Conservation (phyloP, 805 yeast species). For the Metschnikowia hibisci region DNA sequence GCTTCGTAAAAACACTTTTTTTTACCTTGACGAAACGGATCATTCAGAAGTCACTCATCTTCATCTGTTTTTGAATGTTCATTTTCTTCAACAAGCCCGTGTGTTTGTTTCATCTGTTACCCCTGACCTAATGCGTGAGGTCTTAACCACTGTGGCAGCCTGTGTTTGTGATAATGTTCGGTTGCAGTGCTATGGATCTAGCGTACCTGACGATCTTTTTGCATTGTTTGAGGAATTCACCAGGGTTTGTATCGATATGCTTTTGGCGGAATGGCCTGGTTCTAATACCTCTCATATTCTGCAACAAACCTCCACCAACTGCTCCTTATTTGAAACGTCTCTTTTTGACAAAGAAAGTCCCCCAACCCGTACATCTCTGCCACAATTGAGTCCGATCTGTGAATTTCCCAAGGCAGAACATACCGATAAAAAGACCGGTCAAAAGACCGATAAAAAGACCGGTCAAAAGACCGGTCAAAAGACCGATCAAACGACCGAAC, state of each 20-base stretch:
- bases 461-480: too few species aligned
- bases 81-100: constrained; percentile 4
- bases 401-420: background rate
- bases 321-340: background rate
- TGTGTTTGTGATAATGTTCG: constrained; percentile 12
- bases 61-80: constrained; percentile 2
- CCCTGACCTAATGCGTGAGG: constrained; percentile 6
- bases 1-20: constrained; percentile 7
- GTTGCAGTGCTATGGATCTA: constrained; percentile 12
- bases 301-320: background rate
- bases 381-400: background rate
- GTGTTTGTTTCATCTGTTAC: constrained; percentile 2
- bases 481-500: too few species aligned
- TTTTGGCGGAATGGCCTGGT: background rate
- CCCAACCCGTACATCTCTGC: background rate
- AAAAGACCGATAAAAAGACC: too few species aligned
- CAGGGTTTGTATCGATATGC: background rate
- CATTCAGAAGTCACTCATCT: constrained; percentile 7
- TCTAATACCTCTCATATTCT: background rate
- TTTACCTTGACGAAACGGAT: constrained; percentile 8
- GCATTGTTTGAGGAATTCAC: constrained; percentile 1
- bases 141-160: constrained; percentile 6
- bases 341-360: background rate
- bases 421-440: too few species aligned
- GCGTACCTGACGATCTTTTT: constrained; percentile 5